Conservation (phyloP, 495 filamentous ascomycete species). For the Aspergillus taichungensis region DNA sequence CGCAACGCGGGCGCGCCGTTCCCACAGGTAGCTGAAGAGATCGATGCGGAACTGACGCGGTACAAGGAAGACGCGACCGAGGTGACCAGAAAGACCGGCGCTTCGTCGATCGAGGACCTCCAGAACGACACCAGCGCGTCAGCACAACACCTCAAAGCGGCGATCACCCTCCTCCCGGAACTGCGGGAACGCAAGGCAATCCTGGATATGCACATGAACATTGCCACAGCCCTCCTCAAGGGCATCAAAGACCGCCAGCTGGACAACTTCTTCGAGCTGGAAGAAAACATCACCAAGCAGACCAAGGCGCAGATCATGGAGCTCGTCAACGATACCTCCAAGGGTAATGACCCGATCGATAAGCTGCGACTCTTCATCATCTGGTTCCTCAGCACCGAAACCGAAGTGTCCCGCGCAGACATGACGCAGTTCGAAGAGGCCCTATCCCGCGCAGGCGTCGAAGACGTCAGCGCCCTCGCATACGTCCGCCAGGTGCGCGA, state of each 20-base stretch:
- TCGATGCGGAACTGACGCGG: conserved; percentile 80
- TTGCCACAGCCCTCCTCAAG: conserved; percentile 73
- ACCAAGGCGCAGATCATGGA: conserved; percentile 85
- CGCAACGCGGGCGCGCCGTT: conserved; percentile 90
- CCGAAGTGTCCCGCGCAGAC: conserved; percentile 71
- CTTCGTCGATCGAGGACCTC: conserved; percentile 85
- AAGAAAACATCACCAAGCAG: conserved; percentile 90
- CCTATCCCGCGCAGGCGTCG: conserved; percentile 61
- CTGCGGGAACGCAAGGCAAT: conserved; percentile 82
- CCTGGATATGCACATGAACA: conserved; percentile 99
- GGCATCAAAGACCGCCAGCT: conserved; percentile 92
- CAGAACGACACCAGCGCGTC: conserved; percentile 82
- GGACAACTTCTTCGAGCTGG: conserved; percentile 92
- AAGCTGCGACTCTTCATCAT: conserved; percentile 93
- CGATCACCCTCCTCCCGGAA: conserved; percentile 87
- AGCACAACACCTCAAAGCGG: conserved; percentile 90
- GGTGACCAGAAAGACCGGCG: conserved; percentile 90
- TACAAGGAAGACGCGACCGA: conserved; percentile 96
- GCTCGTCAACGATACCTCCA: conserved; percentile 68
- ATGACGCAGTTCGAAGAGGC: conserved; percentile 85
- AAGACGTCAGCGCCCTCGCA: conserved; percentile 61
- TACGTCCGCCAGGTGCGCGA: conserved; percentile 91
- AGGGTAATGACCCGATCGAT: conserved; percentile 76
- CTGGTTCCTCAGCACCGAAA: conserved; percentile 94
- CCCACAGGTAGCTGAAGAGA: conserved; percentile 93